Conservation (phyloP, 768 basidiomycete species). For the Sporobolomyces roseus region DNA sequence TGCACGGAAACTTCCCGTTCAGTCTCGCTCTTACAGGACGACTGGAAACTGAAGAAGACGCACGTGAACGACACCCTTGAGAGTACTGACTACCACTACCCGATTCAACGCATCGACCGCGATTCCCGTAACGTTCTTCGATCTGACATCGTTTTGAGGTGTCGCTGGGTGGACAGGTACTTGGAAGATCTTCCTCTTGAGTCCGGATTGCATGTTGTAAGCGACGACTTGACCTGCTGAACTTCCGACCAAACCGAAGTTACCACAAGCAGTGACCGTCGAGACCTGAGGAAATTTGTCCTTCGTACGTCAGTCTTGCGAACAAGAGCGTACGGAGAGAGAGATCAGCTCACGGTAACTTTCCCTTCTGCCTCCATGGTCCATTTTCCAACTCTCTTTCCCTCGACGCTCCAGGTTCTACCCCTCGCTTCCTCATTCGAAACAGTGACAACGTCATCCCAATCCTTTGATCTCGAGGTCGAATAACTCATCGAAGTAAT, state of each 20-base stretch:
- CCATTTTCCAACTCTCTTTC: conserved; percentile 75
- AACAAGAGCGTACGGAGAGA: no score
- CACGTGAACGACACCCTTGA: conserved; percentile 85
- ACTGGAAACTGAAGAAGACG: conserved; percentile 45
- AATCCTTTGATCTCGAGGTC: conserved; percentile 77
- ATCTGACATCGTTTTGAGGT: conserved; percentile 51
- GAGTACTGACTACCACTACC: conserved; percentile 72
- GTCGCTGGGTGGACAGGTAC: conserved; percentile 34
- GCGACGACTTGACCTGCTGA: conserved; percentile 74
- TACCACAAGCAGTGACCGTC: conserved; percentile 89
- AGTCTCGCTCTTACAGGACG: neutral
- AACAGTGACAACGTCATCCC: conserved; percentile 93
- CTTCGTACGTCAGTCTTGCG: no score
- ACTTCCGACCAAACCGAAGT: conserved; percentile 82
- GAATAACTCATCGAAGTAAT: conserved; percentile 71
- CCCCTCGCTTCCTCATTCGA: conserved; percentile 78
- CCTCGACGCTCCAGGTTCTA: conserved; percentile 79
- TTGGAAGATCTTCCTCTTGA: conserved; percentile 69
- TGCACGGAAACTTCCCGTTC: conserved; percentile 47
- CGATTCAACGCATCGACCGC: conserved; percentile 81
- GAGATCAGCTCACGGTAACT: conserved; percentile 48
- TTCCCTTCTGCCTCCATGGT: conserved; percentile 61
- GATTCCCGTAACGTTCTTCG: conserved; percentile 69
- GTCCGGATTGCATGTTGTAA: conserved; percentile 97
- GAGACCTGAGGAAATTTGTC: conserved; percentile 54